These are phyloP conservation scores for Ogataea allantospora DNA, from an alignment of 805 yeast genomes.

Conservation along the genomic window DNA sequence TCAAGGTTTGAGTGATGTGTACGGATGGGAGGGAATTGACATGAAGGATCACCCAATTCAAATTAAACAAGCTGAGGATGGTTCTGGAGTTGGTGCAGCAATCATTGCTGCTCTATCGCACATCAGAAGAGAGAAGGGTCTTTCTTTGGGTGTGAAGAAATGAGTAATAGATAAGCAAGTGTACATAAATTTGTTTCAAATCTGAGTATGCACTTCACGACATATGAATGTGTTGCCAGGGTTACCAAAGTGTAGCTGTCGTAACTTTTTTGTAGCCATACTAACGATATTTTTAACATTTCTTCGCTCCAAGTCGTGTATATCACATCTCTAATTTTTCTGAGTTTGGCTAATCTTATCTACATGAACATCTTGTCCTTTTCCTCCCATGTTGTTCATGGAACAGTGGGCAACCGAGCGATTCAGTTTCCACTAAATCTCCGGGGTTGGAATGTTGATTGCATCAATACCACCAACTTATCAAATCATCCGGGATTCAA, in stretches of 20 bases:
- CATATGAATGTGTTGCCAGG: not conserved
- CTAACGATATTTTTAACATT: too few relatives aligned
- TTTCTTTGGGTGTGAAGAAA: slow-evolving; percentile 55
- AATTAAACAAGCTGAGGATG: slow-evolving; percentile 94
- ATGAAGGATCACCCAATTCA: slow-evolving; percentile 70
- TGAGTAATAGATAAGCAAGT: slow-evolving; percentile 5
- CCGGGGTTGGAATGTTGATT: slow-evolving; percentile 91
- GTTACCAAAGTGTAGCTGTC: not conserved
- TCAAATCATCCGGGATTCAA: slow-evolving; percentile 94
- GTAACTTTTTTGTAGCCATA: too few relatives aligned
- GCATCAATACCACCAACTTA: slow-evolving; percentile 80
- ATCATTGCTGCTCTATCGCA: slow-evolving; percentile 93
- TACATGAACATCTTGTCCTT: slow-evolving; percentile 47
- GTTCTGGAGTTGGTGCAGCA: slow-evolving; percentile 98
- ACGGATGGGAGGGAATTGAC: slow-evolving; percentile 62
- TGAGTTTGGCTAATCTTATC: not conserved
- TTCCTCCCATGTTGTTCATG: slow-evolving; percentile 93
- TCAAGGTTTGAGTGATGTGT: slow-evolving; percentile 84
- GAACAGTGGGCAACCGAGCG: slow-evolving; percentile 91
- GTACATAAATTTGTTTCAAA: too few relatives aligned
- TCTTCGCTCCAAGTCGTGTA: not conserved
- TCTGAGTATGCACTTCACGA: too few relatives aligned
- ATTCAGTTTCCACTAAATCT: slow-evolving; percentile 86
- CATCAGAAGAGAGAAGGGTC: slow-evolving; percentile 68
- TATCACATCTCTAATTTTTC: not conserved